These are phyloP conservation scores for Yarrowia galli DNA, from an alignment of 1,139 yeast genomes.

Conservation along the genomic window DNA sequence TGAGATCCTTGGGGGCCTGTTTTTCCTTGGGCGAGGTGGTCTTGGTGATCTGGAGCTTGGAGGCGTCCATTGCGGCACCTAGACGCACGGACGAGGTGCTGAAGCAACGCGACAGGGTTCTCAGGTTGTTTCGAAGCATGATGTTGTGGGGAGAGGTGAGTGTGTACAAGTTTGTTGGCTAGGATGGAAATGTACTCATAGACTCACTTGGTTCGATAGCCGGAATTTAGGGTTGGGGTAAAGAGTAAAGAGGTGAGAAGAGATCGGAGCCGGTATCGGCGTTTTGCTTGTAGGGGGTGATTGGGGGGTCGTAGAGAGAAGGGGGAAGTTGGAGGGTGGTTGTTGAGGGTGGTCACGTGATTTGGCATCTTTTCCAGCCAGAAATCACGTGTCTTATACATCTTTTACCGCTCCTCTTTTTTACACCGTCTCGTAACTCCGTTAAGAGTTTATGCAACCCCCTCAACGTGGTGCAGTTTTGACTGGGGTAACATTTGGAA, in stretches of 20 bases:
- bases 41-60: slow-evolving; percentile 66
- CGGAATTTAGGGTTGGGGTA: slow-evolving; percentile 19
- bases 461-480: slow-evolving; percentile 4
- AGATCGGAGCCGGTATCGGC: slow-evolving; percentile 35
- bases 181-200: too few relatives aligned
- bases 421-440: neutral
- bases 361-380: neutral
- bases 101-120: slow-evolving; percentile 1
- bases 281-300: neutral
- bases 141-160: neutral
- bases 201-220: slow-evolving; percentile 17
- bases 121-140: slow-evolving; percentile 28
- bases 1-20: slow-evolving; percentile 75
- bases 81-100: slow-evolving; percentile 31
- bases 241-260: too few relatives aligned
- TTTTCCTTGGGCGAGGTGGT: slow-evolving; percentile 67
- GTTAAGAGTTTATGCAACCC: slow-evolving; percentile 2
- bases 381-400: neutral
- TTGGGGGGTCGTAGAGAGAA: neutral
- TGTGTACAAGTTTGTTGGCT: neutral
- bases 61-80: slow-evolving; percentile 65
- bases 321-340: neutral
- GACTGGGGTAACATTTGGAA: slow-evolving; percentile 6
- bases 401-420: neutral
- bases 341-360: neutral